These are phyloP conservation scores for Aspergillus panamensis DNA, from an alignment of 495 filamentous ascomycete species.

Conservation along the genomic window DNA sequence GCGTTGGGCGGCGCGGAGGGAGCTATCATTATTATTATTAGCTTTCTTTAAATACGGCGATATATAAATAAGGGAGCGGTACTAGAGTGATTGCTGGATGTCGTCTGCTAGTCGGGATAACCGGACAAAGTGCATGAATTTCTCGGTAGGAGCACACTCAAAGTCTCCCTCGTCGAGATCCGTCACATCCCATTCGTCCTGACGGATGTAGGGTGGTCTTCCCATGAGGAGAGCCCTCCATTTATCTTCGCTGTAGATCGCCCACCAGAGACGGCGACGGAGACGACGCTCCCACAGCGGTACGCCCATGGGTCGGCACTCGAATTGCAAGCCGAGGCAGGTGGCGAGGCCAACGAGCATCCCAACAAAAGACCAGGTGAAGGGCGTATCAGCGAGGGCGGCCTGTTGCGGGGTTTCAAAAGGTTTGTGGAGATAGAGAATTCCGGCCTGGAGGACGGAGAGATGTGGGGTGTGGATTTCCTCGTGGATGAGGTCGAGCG, in stretches of 20 bases:
- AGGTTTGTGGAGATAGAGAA: slow-evolving; percentile 35
- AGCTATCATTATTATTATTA: slow-evolving; percentile 15
- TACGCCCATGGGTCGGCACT: slow-evolving; percentile 84
- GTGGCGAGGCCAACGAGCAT: slow-evolving; percentile 32
- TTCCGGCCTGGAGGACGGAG: slow-evolving; percentile 32
- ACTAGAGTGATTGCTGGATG: slow-evolving; percentile 37
- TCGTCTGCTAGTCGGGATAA: slow-evolving; percentile 32
- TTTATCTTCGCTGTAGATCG: slow-evolving; percentile 89
- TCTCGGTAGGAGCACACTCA: slow-evolving; percentile 19
- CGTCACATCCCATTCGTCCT: slow-evolving; percentile 79
- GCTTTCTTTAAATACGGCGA: not conserved
- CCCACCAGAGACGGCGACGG: slow-evolving; percentile 83
- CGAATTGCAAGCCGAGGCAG: slow-evolving; percentile 74
- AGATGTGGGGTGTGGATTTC: slow-evolving; percentile 38
- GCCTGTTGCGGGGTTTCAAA: slow-evolving; percentile 17
- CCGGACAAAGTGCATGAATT: slow-evolving; percentile 28
- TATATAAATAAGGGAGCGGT: slow-evolving; percentile 1
- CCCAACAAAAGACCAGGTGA: slow-evolving; percentile 38
- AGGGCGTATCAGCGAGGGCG: slow-evolving; percentile 31
- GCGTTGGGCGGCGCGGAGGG: slow-evolving; percentile 32
- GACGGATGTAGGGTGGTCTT: slow-evolving; percentile 74
- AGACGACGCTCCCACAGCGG: slow-evolving; percentile 82
- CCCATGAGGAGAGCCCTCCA: slow-evolving; percentile 87
- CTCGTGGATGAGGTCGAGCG: slow-evolving; percentile 31
- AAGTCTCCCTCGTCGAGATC: slow-evolving; percentile 67